Evolutionary conservation across 2,329 filamentous ascomycete species (phyloP).

Genomic region (Sclerotinia nivalis): DNA sequence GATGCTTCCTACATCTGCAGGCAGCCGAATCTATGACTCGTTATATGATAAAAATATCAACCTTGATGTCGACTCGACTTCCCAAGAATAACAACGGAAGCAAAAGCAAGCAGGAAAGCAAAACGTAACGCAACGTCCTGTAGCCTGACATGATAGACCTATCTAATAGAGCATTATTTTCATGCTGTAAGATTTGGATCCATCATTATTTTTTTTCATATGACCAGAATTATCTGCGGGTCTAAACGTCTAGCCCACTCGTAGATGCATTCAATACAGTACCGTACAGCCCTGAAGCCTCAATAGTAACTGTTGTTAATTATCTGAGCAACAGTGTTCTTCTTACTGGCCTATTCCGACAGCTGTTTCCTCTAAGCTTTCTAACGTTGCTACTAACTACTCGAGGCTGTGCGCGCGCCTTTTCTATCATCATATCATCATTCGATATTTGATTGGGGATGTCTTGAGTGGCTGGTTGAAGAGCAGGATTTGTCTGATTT

Average conservation of each 20-base stretch:
- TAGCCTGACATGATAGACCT: constrained; percentile 1
- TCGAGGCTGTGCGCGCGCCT: constrained; percentile 1
- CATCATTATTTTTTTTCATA: constrained; percentile 10
- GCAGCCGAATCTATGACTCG: constrained; percentile 14
- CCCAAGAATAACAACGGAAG: constrained; percentile 12
- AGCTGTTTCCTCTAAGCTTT: neutral
- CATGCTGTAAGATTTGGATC: constrained; percentile 17
- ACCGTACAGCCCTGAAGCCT: neutral
- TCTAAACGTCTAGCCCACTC: constrained; percentile 8
- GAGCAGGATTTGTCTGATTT: constrained; percentile 6
- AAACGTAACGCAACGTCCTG: neutral
- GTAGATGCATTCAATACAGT: neutral
- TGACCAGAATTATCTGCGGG: constrained; percentile 21
- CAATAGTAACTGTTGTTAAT: constrained; percentile 1
- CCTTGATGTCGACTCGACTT: constrained; percentile 5
- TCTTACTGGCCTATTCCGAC: neutral
- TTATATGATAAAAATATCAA: constrained; percentile 3
- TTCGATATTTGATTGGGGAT: neutral
- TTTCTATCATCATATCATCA: constrained; percentile 9
- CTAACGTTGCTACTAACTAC: neutral
- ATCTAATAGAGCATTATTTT: neutral
- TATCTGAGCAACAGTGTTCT: neutral
- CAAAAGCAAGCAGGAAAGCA: neutral
- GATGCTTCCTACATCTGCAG: constrained; percentile 3
- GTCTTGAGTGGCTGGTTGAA: constrained; percentile 3